phyloP scores from a whole-genome alignment of 1,139 yeast species.

The Yarrowia galli region DNA sequence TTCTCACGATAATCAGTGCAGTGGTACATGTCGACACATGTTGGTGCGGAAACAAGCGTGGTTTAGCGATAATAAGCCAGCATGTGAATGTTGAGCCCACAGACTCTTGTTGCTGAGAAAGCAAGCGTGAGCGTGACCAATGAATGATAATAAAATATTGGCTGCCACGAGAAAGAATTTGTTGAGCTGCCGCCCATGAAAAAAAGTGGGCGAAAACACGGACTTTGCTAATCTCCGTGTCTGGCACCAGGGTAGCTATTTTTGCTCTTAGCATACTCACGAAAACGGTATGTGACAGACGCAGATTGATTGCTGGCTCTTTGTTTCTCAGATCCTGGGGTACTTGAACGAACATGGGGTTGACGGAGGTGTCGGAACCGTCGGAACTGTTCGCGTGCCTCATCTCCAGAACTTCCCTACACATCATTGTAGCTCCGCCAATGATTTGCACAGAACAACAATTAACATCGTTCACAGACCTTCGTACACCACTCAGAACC shows the following conservation, averaged over 20 bases:
- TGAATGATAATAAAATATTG: no score
- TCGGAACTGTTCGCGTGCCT: neutral
- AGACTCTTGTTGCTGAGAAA: neutral
- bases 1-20: neutral
- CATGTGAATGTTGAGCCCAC: slow-evolving; percentile 24
- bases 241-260: slow-evolving; percentile 1
- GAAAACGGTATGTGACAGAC: neutral
- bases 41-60: neutral
- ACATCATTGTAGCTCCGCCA: no score
- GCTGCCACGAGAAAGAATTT: neutral
- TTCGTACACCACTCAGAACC: neutral
- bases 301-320: slow-evolving; percentile 8
- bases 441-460: no score
- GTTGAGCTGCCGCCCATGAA: neutral
- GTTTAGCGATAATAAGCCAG: neutral
- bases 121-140: neutral
- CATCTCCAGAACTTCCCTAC: no score
- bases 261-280: no score
- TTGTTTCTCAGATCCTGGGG: slow-evolving; percentile 16
- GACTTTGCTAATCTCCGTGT: slow-evolving; percentile 10
- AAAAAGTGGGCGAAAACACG: neutral
- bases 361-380: neutral
- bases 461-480: no score
- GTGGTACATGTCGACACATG: neutral
- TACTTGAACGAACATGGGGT: neutral